phyloP scores from a whole-genome alignment of 352 stramenopile genomes.

The Globisporangium rhizosaccharum region DNA sequence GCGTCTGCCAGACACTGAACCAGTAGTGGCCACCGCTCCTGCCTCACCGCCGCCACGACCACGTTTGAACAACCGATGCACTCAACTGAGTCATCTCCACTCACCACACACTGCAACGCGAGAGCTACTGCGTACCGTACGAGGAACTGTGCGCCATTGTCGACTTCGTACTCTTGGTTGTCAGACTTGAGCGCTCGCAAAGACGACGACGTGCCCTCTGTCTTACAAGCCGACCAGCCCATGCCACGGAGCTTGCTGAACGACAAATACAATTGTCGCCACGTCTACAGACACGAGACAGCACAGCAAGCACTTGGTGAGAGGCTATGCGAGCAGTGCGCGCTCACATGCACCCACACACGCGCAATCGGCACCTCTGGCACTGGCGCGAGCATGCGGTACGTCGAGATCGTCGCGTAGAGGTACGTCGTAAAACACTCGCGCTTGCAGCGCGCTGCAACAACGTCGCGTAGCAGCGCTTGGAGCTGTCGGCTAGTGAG shows the following conservation, averaged over 20 bases:
- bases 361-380: constrained; percentile 20
- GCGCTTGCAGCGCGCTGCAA: constrained; percentile 48
- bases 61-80: background rate
- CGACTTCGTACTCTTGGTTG: constrained; percentile 59
- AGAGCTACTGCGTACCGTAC: constrained; percentile 23
- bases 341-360: background rate
- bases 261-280: constrained; percentile 47
- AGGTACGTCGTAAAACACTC: constrained; percentile 60
- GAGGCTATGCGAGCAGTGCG: background rate
- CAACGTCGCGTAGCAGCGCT: constrained; percentile 6
- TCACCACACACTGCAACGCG: background rate
- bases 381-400: constrained; percentile 53
- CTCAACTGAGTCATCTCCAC: background rate
- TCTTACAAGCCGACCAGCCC: constrained; percentile 32
- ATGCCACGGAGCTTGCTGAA: constrained; percentile 37
- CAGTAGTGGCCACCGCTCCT: constrained; percentile 73
- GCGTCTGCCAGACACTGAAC: constrained; percentile 59
- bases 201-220: constrained; percentile 41
- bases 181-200: constrained; percentile 59
- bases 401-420: constrained; percentile 54
- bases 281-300: constrained; percentile 27
- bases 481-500: constrained; percentile 14
- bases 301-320: background rate
- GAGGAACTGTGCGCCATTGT: constrained; percentile 33
- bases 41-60: background rate